Conservation (phyloP, 495 filamentous ascomycete genomes). For the Sporormia fimetaria region DNA sequence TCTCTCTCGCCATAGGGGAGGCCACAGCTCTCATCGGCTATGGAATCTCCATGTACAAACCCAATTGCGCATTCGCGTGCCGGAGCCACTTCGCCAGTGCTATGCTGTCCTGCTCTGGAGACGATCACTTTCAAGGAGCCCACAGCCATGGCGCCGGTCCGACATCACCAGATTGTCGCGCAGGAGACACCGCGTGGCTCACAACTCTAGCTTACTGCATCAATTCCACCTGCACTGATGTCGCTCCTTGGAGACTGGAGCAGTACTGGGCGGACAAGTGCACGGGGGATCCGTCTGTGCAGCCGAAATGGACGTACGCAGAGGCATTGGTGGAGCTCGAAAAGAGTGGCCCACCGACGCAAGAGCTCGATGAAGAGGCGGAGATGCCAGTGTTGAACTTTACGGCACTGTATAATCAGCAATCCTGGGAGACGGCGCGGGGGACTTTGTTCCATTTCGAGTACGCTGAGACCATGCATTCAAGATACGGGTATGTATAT, state of each 20-base stretch:
- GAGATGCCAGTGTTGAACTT: constrained; percentile 7
- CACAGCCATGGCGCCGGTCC: constrained; percentile 1
- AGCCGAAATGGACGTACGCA: constrained; percentile 8
- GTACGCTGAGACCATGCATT: constrained; percentile 6
- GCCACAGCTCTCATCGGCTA: constrained; percentile 9
- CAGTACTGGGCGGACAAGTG: constrained; percentile 4
- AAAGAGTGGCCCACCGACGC: background rate
- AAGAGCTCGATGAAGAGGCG: constrained; percentile 6
- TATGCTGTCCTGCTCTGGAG: constrained; percentile 1
- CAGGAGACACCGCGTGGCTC: constrained; percentile 3
- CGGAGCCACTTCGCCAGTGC: background rate
- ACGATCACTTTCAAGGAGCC: background rate
- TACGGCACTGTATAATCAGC: background rate
- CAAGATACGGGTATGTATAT: constrained; percentile 1
- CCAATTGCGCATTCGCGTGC: constrained; percentile 7
- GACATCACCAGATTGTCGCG: constrained; percentile 5
- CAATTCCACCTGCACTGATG: constrained; percentile 4
- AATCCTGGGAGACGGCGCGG: constrained; percentile 1
- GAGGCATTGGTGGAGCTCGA: background rate
- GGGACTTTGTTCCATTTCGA: constrained; percentile 4
- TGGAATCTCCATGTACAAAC: constrained; percentile 4
- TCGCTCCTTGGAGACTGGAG: constrained; percentile 2
- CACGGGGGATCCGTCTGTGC: constrained; percentile 3
- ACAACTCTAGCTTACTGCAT: constrained; percentile 14
- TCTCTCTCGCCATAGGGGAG: too few species aligned